Base-by-base conservation (phyloP, 306 rosid species). In the Vigna unguiculata region DNA sequence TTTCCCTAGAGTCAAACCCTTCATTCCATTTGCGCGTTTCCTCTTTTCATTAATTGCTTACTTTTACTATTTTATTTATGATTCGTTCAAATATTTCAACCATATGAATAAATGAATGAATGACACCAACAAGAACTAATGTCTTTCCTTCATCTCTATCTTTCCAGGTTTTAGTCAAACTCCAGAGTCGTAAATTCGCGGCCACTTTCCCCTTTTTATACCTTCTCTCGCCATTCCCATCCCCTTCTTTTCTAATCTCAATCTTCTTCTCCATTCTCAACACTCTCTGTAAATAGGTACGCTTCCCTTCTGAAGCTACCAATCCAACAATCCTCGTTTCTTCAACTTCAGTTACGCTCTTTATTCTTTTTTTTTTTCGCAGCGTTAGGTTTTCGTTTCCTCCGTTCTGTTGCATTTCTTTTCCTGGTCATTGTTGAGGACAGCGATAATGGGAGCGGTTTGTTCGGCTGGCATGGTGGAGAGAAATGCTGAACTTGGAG, bases 391-490 rank as follows among this genome's bases (percentile, higher is more conserved):
- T 73, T 80, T 40, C 24, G 5, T 30, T 53, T 61, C 19, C 14
- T 17, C 20, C 2, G 3, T 15, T 59, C 58, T 22, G 69, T 60
- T 60, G 30, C 69, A 36, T 11, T 65, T 71, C 58, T 48, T 25
- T 22, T 71, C 9, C 28, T 11, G 40, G 6, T 78, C 53, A 17
- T 12, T 43, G 16, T 32, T 16, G 73, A 78, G 48, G 74, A 78
- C 45, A 22, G 75, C 25, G 75, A 75, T 25, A 77, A 93, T 93
- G 98, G 98, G 98, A 34, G 98, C 85, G 74, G 85, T 91, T 57
- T 93, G 98, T 74, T 83, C 97, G 2, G 90, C 86, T 4, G 97
- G 96, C 25, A 69, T 80, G 73, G 58, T 47, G 24, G 85, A 71
- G 82, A 74, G 61, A 58, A 80, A 78, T 80, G 80, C 68, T 14